phyloP scores from a whole-genome alignment of 768 basidiomycete genomes.

The Leccinellum rugosiceps region DNA sequence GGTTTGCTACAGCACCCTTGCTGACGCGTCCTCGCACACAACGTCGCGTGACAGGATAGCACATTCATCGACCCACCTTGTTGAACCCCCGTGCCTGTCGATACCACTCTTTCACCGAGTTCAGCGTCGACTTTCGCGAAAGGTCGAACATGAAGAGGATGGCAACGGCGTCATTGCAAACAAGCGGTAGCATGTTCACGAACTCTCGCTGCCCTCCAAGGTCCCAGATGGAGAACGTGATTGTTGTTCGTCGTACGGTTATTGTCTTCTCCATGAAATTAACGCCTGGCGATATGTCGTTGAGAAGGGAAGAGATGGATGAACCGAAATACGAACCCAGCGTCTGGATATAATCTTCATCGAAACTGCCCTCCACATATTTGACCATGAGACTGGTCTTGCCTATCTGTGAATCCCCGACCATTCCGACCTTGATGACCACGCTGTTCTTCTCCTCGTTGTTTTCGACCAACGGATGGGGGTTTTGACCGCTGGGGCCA shows the following conservation, averaged over 20 bases:
- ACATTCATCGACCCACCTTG: conserved; percentile 58
- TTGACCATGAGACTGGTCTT: conserved; percentile 99
- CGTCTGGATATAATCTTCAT: conserved; percentile 99
- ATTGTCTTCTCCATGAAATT: conserved; percentile 99
- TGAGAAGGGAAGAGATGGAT: conserved; percentile 6
- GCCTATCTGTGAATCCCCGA: conserved; percentile 98
- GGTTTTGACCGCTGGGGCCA: conserved; percentile 52
- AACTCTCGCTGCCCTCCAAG: conserved; percentile 97
- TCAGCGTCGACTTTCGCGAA: conserved; percentile 93
- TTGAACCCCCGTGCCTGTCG: conserved; percentile 98
- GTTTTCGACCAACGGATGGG: conserved; percentile 50
- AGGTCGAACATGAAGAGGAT: conserved; percentile 99
- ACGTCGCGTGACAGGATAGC: not conserved
- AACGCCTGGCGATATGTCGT: conserved; percentile 54
- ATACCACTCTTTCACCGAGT: conserved; percentile 99
- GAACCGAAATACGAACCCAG: conserved; percentile 58
- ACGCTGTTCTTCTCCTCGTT: conserved; percentile 84
- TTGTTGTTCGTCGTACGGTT: conserved; percentile 95
- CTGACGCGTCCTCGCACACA: not conserved
- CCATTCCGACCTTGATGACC: conserved; percentile 99
- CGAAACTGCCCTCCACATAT: conserved; percentile 98
- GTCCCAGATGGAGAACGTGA: conserved; percentile 99
- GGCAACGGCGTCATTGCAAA: conserved; percentile 99
- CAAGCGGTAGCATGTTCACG: conserved; percentile 97
- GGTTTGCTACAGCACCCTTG: not conserved